Percentiles rank a stretch among this genome's conserved stretches.
phyloP scores from a whole-genome alignment of 352 stramenopile genomes.

The Pythium phragmitis region DNA sequence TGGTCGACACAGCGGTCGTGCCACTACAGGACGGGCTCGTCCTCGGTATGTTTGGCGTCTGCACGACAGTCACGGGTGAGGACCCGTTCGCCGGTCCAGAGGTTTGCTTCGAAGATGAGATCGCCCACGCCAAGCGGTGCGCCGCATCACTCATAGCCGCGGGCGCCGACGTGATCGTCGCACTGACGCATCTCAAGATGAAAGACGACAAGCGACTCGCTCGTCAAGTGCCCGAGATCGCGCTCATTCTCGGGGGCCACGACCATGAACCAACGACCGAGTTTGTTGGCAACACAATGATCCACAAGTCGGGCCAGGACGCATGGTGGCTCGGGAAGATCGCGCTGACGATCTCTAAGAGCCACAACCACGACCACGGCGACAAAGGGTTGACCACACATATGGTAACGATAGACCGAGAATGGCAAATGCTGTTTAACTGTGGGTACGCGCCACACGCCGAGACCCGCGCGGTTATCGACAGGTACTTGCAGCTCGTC shows the following conservation, averaged over 20 bases:
- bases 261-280: slow-evolving; percentile 83
- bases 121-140: slow-evolving; percentile 45
- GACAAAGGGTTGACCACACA: not conserved
- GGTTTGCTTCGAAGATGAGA: slow-evolving; percentile 46
- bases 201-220: slow-evolving; percentile 59
- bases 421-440: slow-evolving; percentile 78
- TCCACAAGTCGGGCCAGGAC: slow-evolving; percentile 88
- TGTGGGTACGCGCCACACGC: slow-evolving; percentile 48
- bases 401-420: slow-evolving; percentile 13
- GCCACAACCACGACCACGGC: not conserved
- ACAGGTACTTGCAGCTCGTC: slow-evolving; percentile 41
- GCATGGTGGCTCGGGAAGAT: slow-evolving; percentile 78
- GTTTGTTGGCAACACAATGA: slow-evolving; percentile 53
- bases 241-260: slow-evolving; percentile 88
- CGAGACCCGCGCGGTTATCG: slow-evolving; percentile 41
- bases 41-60: slow-evolving; percentile 58
- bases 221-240: slow-evolving; percentile 54
- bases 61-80: slow-evolving; percentile 48
- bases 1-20: slow-evolving; percentile 41
- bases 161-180: slow-evolving; percentile 70
- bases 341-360: slow-evolving; percentile 47
- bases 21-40: slow-evolving; percentile 37
- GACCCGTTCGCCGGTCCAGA: slow-evolving; percentile 49
- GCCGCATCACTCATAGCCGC: slow-evolving; percentile 44
- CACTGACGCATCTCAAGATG: slow-evolving; percentile 76